phyloP scores from a whole-genome alignment of 108 stramenopile genomes.

The Nitzschia sp. region DNA sequence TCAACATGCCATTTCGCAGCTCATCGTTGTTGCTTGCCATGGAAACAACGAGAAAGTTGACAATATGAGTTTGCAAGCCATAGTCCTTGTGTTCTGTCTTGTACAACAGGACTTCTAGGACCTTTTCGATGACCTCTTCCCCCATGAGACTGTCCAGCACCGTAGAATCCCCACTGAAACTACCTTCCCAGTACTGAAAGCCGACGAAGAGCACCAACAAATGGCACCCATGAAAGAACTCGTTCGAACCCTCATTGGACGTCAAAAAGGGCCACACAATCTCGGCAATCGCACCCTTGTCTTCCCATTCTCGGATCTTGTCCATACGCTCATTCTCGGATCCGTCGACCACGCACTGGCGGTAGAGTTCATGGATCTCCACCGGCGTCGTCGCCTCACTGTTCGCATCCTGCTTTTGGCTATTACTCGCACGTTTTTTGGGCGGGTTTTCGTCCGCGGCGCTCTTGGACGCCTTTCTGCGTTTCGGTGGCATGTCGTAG shows the following conservation, averaged over 20 bases:
- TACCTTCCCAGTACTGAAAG: constrained; percentile 33
- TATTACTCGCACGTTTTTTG: neutral
- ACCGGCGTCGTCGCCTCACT: neutral
- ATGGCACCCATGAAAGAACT: constrained; percentile 36
- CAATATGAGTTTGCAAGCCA: constrained; percentile 31
- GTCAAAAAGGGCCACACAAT: constrained; percentile 42
- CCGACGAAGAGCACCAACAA: constrained; percentile 31
- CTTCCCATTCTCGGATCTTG: constrained; percentile 31
- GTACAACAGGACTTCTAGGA: constrained; percentile 31
- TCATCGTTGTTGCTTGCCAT: constrained; percentile 26
- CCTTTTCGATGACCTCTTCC: constrained; percentile 9
- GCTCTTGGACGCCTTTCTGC: neutral
- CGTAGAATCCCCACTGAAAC: constrained; percentile 17
- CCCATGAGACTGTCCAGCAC: constrained; percentile 12
- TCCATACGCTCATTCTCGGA: constrained; percentile 15
- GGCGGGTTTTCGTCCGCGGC: neutral
- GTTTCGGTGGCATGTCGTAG: neutral
- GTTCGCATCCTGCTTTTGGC: neutral
- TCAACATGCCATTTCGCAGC: constrained; percentile 20
- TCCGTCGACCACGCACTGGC: constrained; percentile 26
- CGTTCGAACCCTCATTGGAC: constrained; percentile 13
- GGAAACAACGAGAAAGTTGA: constrained; percentile 38
- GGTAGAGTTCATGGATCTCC: constrained; percentile 23
- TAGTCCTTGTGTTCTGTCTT: constrained; percentile 33
- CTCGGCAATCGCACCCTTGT: constrained; percentile 34